phyloP scores from a whole-genome alignment of 768 basidiomycete genomes.

The Tricholoma saponaceum region DNA sequence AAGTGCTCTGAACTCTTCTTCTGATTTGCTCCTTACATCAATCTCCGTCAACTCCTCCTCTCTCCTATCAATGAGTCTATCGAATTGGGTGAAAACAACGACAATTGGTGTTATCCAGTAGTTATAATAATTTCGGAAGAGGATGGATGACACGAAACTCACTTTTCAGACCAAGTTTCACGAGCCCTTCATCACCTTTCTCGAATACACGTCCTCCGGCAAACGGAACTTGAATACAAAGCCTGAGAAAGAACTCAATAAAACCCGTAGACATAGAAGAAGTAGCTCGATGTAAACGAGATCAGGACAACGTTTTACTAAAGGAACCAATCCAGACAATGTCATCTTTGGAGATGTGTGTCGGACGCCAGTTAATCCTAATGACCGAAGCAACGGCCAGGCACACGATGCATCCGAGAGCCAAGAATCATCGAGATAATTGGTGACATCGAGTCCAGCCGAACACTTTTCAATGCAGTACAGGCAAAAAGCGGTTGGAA shows the following conservation, averaged over 20 bases:
- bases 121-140: not conserved
- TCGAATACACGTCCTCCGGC: slow-evolving; percentile 15
- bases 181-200: slow-evolving; percentile 20
- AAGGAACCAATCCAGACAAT: not conserved
- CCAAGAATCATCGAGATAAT: not conserved
- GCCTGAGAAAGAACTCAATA: slow-evolving; percentile 10
- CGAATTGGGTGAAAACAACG: slow-evolving; percentile 29
- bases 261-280: not conserved
- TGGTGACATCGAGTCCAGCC: not conserved
- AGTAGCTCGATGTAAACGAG: not conserved
- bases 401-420: not conserved
- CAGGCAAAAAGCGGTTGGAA: not conserved
- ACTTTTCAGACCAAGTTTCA: not conserved
- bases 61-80: slow-evolving; percentile 12
- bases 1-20: not conserved
- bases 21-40: not conserved
- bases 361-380: not conserved
- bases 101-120: slow-evolving; percentile 19
- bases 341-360: not conserved
- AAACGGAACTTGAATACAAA: slow-evolving; percentile 21
- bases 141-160: not conserved
- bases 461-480: not conserved
- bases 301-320: not conserved
- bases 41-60: not conserved
- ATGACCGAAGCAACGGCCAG: not conserved